Conservation (phyloP, 225 moss, liverwort and hornwort species). For the Ulota crispa region DNA sequence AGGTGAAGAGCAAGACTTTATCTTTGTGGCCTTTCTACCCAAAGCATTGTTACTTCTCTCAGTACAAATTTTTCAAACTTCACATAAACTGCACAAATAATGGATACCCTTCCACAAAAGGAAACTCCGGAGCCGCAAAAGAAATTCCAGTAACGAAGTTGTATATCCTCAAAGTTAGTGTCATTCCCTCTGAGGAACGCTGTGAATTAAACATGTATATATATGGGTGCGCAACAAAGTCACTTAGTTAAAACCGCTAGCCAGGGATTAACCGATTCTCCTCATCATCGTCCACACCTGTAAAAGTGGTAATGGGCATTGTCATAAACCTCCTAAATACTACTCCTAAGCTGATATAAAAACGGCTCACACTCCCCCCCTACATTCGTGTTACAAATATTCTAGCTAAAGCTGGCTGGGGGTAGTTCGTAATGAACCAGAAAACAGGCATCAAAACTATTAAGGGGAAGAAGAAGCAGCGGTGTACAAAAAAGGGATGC, state of each 20-base stretch:
- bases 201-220: neutral
- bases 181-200: neutral
- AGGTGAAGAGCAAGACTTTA: too few species aligned
- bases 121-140: fast-evolving
- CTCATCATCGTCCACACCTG: neutral
- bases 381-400: constrained; percentile 12
- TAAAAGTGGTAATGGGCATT: neutral
- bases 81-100: neutral
- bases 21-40: too few species aligned
- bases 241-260: constrained; percentile 33
- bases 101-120: neutral
- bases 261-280: neutral
- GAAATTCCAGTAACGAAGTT: neutral
- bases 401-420: neutral
- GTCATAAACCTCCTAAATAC: constrained; percentile 8
- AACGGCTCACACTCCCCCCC: neutral
- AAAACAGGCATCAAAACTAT: constrained; percentile 27
- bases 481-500: constrained; percentile 22
- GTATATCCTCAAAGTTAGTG: neutral
- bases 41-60: too few species aligned
- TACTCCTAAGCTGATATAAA: constrained; percentile 20
- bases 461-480: constrained; percentile 17
- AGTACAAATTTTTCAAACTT: too few species aligned
- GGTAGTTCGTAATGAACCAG: neutral
- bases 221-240: constrained; percentile 16